Evolutionary conservation across 768 basidiomycete genomes (phyloP), one percentile per base, ranked within the genome.

Genomic region (Phanerochaete carnosa): DNA sequence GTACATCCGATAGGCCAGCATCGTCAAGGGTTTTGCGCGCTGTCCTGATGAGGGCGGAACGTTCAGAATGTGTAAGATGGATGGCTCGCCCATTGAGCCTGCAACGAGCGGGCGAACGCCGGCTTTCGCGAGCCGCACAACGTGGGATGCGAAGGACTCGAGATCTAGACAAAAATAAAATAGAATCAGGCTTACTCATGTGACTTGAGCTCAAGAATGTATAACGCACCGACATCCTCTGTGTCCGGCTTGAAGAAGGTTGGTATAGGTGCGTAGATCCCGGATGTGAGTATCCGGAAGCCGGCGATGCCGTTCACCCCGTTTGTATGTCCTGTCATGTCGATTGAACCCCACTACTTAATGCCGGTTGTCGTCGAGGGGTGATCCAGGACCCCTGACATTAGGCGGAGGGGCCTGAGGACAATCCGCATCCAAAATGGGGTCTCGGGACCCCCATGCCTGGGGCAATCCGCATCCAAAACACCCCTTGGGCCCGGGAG

Each of bases 181-280:
- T 15, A 19, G 16, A 4, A 19, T 43, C 54, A n/a, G 28, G 12
- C 3, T 23, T 35, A 56, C 39, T 7, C 39, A 23, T 9, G 12
- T 13, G 8, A 19, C 19, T 30, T 4, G 15, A 15, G 35, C 45
- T 15, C 19, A 9, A 2, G 9, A 23, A 6, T 11, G 52, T 23
- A 26, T 49, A 35, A 77, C 84, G 70, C 68, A 92, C 93, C 94
- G 56, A 96, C 82, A 65, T 95, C 92, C 73, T 95, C 91, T 46
- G 86, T 83, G 37, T 80, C 82, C 1, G 80, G 78, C 23, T 85
- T 71, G 79, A 92, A 95, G 79, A 96, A 95, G 19, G 93, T 84
- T 33, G 89, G 92, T 66, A 96, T 84, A 30, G 95, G 95, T 7
- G 91, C 89, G 74, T 83, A 95, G 60, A 96, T 84, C 50, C 94